Percentiles rank a stretch among this genome's conserved stretches.
These are phyloP conservation scores for Paraconiothyrium brasiliense DNA, from an alignment of 2,329 filamentous ascomycete genomes.

Conservation along the genomic window DNA sequence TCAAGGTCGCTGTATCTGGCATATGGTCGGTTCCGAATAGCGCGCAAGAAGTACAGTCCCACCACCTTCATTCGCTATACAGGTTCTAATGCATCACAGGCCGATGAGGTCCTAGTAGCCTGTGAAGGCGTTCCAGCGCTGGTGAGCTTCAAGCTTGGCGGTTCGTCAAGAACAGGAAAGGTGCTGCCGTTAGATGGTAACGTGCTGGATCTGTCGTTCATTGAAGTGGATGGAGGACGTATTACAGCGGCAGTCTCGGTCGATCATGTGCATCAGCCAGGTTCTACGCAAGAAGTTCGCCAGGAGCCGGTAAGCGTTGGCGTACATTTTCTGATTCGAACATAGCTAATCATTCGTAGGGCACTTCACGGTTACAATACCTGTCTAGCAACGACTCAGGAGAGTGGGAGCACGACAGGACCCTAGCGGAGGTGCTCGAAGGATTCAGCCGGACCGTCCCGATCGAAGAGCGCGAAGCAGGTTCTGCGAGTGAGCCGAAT, in stretches of 20 bases:
- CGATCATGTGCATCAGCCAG: slow-evolving; percentile 62
- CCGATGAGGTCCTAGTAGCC: slow-evolving; percentile 49
- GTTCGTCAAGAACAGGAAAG: slow-evolving; percentile 49
- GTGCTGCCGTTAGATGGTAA: slow-evolving; percentile 69
- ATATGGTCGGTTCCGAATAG: slow-evolving; percentile 56
- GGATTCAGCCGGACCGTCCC: slow-evolving; percentile 23
- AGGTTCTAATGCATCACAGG: slow-evolving; percentile 24
- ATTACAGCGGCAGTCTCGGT: slow-evolving; percentile 58
- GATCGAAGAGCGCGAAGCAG: slow-evolving; percentile 13
- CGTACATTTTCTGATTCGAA: slow-evolving; percentile 9
- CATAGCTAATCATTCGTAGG: slow-evolving; percentile 28
- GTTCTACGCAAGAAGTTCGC: slow-evolving; percentile 57
- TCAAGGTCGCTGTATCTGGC: slow-evolving; percentile 60
- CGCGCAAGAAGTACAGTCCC: slow-evolving; percentile 52
- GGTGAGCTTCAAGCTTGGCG: slow-evolving; percentile 67
- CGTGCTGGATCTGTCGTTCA: slow-evolving; percentile 65
- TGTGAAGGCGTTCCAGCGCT: slow-evolving; percentile 65
- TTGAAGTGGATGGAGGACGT: slow-evolving; percentile 24
- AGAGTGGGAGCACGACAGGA: slow-evolving; percentile 35
- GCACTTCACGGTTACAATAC: slow-evolving; percentile 35
- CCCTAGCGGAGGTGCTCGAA: slow-evolving; percentile 26
- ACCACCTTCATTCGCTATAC: not conserved
- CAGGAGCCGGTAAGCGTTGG: slow-evolving; percentile 38
- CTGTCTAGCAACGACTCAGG: slow-evolving; percentile 33
- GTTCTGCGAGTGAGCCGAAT: slow-evolving; percentile 30